Evolutionary conservation across 2,329 filamentous ascomycete species (phyloP).

Genomic region (Acrocalymma vagum): DNA sequence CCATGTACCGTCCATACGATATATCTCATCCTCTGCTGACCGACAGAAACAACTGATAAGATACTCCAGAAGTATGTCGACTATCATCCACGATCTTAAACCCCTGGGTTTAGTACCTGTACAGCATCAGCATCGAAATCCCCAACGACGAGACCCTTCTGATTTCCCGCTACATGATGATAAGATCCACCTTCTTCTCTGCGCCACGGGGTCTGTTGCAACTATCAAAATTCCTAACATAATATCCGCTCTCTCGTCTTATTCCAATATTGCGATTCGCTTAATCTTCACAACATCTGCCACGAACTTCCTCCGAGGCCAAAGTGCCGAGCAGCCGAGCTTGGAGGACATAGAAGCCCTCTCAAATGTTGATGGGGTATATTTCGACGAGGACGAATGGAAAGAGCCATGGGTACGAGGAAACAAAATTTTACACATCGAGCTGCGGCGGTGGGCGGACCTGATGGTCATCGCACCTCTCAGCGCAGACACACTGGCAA

Average conservation of each 20-base stretch:
- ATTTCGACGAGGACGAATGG: constrained; percentile 90
- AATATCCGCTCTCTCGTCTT: constrained; percentile 61
- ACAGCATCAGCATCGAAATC: constrained; percentile 28
- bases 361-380: constrained; percentile 80
- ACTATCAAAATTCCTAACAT: constrained; percentile 76
- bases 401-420: constrained; percentile 78
- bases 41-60: constrained; percentile 2
- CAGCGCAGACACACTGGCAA: constrained; percentile 85
- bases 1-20: no score
- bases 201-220: constrained; percentile 79
- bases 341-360: constrained; percentile 66
- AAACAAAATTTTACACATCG: constrained; percentile 87
- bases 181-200: constrained; percentile 68
- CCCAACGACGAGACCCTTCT: constrained; percentile 23
- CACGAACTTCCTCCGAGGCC: constrained; percentile 76
- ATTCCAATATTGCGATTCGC: constrained; percentile 76
- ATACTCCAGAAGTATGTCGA: constrained; percentile 26
- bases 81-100: constrained; percentile 31
- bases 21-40: background rate
- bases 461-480: constrained; percentile 82
- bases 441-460: constrained; percentile 83
- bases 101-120: constrained; percentile 38
- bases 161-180: constrained; percentile 37
- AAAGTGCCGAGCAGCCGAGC: constrained; percentile 78
- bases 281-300: constrained; percentile 81